Conservation (phyloP, 495 filamentous ascomycete species). For the Cetradonia linearis region DNA sequence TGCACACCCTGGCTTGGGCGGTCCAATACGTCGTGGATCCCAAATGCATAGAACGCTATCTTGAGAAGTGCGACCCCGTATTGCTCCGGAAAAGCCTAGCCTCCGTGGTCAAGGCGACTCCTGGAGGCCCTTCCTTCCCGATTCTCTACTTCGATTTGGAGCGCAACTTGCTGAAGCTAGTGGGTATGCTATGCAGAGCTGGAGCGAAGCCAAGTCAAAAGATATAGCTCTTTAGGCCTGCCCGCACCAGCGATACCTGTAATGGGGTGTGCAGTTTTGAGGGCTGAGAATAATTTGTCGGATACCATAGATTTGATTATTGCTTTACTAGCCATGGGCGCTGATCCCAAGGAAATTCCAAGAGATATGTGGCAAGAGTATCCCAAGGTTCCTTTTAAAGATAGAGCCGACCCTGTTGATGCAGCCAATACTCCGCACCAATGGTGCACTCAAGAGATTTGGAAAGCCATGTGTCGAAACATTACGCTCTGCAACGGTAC, state of each 20-base stretch:
- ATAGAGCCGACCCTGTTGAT: neutral
- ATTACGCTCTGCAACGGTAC: constrained; percentile 40
- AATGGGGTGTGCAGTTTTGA: constrained; percentile 17
- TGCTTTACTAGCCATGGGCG: constrained; percentile 20
- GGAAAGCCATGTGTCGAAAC: constrained; percentile 27
- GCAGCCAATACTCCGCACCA: neutral
- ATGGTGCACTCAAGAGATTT: constrained; percentile 16
- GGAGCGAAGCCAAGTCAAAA: constrained; percentile 15
- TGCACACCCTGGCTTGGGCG: constrained; percentile 13
- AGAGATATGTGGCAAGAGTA: constrained; percentile 23
- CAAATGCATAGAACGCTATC: constrained; percentile 18
- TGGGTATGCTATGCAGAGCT: constrained; percentile 17
- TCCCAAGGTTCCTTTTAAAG: constrained; percentile 12
- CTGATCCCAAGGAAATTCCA: constrained; percentile 16
- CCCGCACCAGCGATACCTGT: neutral
- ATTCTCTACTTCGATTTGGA: constrained; percentile 21
- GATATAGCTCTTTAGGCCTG: neutral
- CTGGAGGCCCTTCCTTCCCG: neutral
- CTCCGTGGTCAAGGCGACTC: neutral
- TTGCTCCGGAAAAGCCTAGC: neutral
- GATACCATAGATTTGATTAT: constrained; percentile 18
- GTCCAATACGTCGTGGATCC: constrained; percentile 10
- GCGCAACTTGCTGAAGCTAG: constrained; percentile 17
- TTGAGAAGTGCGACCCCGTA: neutral
- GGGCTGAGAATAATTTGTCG: constrained; percentile 14